A percentile compares a stretch with the other conserved stretches of the same genome.
These are phyloP conservation scores for Fusarium sp. DNA, from an alignment of 2,329 filamentous ascomycete species.

Conservation along the genomic window DNA sequence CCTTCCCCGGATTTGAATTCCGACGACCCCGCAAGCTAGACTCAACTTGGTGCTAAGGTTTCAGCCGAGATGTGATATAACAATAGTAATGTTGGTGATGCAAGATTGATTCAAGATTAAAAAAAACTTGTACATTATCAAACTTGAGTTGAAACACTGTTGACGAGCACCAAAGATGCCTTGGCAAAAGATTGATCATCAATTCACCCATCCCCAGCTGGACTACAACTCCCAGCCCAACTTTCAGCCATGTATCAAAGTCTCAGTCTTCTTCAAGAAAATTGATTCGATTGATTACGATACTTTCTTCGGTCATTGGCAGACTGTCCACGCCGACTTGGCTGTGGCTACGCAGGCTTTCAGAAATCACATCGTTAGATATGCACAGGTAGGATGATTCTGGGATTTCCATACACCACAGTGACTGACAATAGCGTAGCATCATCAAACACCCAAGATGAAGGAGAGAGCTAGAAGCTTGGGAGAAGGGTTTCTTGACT, in stretches of 20 bases:
- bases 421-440: not conserved
- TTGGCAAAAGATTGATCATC: not conserved
- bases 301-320: not conserved
- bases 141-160: no score
- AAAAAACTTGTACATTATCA: no score
- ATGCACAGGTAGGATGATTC: not conserved
- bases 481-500: not conserved
- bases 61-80: no score
- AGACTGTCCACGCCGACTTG: not conserved
- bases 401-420: no score
- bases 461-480: not conserved
- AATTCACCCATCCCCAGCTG: not conserved
- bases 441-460: not conserved
- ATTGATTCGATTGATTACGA: not conserved
- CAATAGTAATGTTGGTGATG: no score
- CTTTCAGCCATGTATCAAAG: not conserved
- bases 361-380: not conserved
- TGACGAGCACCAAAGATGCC: no score
- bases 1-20: no score
- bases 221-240: not conserved
- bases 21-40: no score
- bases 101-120: no score
- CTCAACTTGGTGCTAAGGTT: no score
- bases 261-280: not conserved
- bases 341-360: not conserved